These are phyloP conservation scores for Vaucheria bursata DNA, from an alignment of 352 stramenopile species.

Conservation along the genomic window DNA sequence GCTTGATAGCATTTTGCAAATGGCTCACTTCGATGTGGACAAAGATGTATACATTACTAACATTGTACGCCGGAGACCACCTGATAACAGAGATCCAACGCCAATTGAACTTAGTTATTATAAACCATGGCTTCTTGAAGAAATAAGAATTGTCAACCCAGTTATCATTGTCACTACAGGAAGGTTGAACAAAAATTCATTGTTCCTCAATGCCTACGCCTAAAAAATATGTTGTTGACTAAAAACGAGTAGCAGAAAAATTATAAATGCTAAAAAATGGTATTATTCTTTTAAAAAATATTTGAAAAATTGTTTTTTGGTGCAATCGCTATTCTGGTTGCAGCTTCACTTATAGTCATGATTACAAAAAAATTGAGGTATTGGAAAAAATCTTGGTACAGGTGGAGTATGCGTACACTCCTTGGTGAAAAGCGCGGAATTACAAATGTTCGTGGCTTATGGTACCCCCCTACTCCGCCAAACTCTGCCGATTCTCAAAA, in stretches of 20 bases:
- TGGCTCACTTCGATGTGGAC: slow-evolving; percentile 24
- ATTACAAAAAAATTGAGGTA: too few relatives aligned
- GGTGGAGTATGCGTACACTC: slow-evolving; percentile 30
- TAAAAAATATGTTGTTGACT: not conserved
- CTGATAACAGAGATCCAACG: slow-evolving; percentile 27
- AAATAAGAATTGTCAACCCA: slow-evolving; percentile 42
- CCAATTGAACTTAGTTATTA: slow-evolving; percentile 33
- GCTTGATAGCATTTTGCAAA: slow-evolving; percentile 27
- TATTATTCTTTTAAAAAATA: slow-evolving; percentile 3
- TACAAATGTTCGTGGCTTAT: slow-evolving; percentile 27
- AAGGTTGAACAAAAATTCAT: slow-evolving; percentile 5
- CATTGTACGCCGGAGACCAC: slow-evolving; percentile 28
- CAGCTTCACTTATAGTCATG: too few relatives aligned
- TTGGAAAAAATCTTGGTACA: too few relatives aligned
- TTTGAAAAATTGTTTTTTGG: not conserved
- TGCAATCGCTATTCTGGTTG: too few relatives aligned
- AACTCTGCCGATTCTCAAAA: not conserved
- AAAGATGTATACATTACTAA: slow-evolving; percentile 34
- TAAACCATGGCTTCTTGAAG: slow-evolving; percentile 34
- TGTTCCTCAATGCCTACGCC: not conserved
- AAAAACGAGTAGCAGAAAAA: not conserved
- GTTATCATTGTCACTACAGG: slow-evolving; percentile 35
- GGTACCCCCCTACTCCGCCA: not conserved
- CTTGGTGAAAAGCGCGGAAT: slow-evolving; percentile 30
- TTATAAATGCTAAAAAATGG: not conserved